Evolutionary conservation across 306 rosid genomes (phyloP).

Genomic region (Psophocarpus tetragonolobus): DNA sequence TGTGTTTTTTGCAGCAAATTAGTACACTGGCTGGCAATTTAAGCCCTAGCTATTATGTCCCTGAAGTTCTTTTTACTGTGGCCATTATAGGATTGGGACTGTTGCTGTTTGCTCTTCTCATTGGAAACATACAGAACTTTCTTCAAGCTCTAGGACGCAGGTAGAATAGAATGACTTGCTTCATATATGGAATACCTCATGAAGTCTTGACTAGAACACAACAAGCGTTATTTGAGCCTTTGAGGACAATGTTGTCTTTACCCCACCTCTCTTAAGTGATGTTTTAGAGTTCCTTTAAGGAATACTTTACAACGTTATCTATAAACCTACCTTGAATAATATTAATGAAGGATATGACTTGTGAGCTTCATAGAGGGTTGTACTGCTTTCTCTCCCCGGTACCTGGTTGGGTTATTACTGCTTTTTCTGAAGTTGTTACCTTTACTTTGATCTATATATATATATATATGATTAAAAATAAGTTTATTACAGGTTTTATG

Average conservation of each 20-base stretch:
- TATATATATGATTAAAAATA: background rate
- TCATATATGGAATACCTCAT: slow-evolving; percentile 24
- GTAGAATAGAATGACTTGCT: slow-evolving; percentile 37
- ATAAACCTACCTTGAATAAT: background rate
- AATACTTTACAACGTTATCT: background rate
- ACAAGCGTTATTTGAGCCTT: background rate
- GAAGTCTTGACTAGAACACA: background rate
- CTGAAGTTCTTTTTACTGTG: slow-evolving; percentile 84
- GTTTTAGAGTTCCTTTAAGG: background rate
- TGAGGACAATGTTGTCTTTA: background rate
- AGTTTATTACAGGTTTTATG: background rate
- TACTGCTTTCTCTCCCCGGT: background rate
- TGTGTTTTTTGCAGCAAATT: slow-evolving; percentile 69
- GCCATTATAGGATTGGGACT: slow-evolving; percentile 74
- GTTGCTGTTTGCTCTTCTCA: slow-evolving; percentile 83
- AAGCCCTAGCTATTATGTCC: slow-evolving; percentile 61
- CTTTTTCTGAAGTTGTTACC: background rate
- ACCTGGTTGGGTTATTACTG: background rate
- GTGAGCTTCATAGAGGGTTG: background rate
- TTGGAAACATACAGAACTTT: slow-evolving; percentile 90
- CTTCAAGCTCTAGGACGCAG: slow-evolving; percentile 84
- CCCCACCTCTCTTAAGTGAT: background rate
- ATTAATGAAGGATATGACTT: background rate
- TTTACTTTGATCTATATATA: background rate
- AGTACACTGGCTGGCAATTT: slow-evolving; percentile 84